Evolutionary conservation across 2,329 filamentous ascomycete species (phyloP).

Genomic region (Zalaria sp.): DNA sequence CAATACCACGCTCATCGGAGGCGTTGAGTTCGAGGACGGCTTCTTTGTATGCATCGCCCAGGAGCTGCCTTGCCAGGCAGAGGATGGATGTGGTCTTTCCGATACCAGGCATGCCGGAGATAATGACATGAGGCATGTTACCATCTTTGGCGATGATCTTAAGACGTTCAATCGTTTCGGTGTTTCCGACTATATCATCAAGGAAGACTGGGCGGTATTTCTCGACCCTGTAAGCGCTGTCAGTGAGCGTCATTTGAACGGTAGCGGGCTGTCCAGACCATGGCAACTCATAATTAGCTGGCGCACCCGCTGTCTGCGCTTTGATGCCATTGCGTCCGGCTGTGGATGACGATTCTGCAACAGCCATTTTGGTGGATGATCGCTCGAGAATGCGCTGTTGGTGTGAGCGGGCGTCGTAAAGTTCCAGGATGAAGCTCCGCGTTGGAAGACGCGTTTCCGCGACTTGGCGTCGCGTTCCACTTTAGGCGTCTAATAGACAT

Average conservation of each 20-base stretch:
- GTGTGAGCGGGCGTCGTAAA: too few relatives aligned
- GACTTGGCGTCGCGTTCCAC: too few relatives aligned
- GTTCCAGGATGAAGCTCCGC: too few relatives aligned
- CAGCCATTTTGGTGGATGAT: constrained; percentile 22
- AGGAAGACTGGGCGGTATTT: constrained; percentile 93
- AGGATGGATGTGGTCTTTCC: constrained; percentile 95
- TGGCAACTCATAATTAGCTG: constrained; percentile 58
- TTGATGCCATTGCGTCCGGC: constrained; percentile 23
- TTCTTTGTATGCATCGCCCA: constrained; percentile 93
- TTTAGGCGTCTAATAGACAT: too few relatives aligned
- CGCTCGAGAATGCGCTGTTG: too few relatives aligned
- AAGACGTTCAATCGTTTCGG: constrained; percentile 88
- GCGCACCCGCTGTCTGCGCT: constrained; percentile 23
- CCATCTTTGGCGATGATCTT: constrained; percentile 98
- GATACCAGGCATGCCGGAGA: constrained; percentile 98
- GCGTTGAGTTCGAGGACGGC: constrained; percentile 93
- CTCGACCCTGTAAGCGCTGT: constrained; percentile 60
- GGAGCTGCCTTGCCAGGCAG: constrained; percentile 78
- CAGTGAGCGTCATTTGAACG: neutral
- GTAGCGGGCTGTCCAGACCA: constrained; percentile 37
- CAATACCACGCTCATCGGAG: constrained; percentile 90
- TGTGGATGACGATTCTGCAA: constrained; percentile 28
- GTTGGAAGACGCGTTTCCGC: too few relatives aligned
- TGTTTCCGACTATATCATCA: constrained; percentile 95
- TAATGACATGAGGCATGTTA: constrained; percentile 98